A percentile compares a stretch with the other conserved stretches of the same genome.
These are phyloP conservation scores for Elasticomyces elasticus DNA, from an alignment of 495 filamentous ascomycete species.

Conservation along the genomic window DNA sequence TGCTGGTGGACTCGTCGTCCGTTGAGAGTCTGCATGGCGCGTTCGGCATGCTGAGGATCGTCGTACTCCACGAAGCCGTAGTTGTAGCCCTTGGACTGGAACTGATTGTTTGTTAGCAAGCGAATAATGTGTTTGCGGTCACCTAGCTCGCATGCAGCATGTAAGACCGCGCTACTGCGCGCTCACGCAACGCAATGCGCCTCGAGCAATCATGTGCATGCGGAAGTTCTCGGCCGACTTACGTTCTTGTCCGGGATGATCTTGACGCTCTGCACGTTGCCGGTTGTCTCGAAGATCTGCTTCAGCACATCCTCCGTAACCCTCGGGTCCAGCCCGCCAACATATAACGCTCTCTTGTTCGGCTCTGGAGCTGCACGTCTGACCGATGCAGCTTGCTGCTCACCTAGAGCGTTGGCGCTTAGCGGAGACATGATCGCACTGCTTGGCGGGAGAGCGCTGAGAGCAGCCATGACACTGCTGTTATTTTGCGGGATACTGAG, in stretches of 20 bases:
- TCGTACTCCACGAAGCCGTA: constrained; percentile 99
- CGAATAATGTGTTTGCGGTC: neutral
- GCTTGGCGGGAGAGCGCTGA: constrained; percentile 68
- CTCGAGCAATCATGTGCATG: neutral
- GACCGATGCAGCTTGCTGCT: constrained; percentile 30
- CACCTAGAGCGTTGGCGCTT: constrained; percentile 62
- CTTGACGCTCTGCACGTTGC: constrained; percentile 96
- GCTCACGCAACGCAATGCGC: too few relatives aligned
- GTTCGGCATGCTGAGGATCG: constrained; percentile 89
- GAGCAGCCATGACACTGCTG: constrained; percentile 88
- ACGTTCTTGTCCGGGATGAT: constrained; percentile 99
- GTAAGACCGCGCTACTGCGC: neutral
- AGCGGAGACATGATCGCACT: constrained; percentile 37
- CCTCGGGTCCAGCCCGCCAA: constrained; percentile 86
- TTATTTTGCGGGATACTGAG: constrained; percentile 92
- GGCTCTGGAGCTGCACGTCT: constrained; percentile 93
- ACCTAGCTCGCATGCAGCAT: neutral
- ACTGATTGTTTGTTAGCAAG: constrained; percentile 30
- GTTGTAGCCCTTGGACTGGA: constrained; percentile 91
- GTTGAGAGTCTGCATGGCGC: constrained; percentile 94
- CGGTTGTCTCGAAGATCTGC: constrained; percentile 98
- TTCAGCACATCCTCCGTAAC: constrained; percentile 94
- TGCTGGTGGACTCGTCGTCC: constrained; percentile 90
- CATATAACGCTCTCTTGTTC: constrained; percentile 96
- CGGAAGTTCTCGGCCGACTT: constrained; percentile 33